phyloP scores from a whole-genome alignment of 2,329 filamentous ascomycete species.

The Xylariaceae sp. region DNA sequence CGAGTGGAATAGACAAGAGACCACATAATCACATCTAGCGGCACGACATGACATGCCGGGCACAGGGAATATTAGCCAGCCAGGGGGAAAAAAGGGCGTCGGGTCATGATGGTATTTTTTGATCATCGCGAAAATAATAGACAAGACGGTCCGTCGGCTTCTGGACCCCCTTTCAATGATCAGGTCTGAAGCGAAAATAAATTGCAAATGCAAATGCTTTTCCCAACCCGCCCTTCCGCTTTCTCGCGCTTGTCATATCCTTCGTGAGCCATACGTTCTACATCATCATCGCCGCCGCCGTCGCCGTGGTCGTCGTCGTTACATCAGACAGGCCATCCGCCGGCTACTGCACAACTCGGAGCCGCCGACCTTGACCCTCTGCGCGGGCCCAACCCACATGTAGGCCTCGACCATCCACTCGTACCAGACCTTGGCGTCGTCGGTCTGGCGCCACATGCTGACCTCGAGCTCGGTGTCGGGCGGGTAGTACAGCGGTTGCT shows the following conservation, averaged over 20 bases:
- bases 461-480: constrained; percentile 84
- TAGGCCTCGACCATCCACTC: constrained; percentile 95
- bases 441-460: constrained; percentile 94
- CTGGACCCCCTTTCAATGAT: background rate
- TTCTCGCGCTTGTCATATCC: background rate
- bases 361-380: constrained; percentile 65
- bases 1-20: background rate
- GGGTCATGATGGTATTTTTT: constrained; percentile 11
- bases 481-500: constrained; percentile 86
- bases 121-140: constrained; percentile 9
- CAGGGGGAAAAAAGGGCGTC: background rate
- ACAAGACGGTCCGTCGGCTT: background rate
- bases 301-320: constrained; percentile 7
- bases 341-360: constrained; percentile 71
- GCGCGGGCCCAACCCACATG: constrained; percentile 61
- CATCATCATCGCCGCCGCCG: background rate
- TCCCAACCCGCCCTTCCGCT: background rate
- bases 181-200: background rate
- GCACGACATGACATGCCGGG: background rate
- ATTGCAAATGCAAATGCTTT: constrained; percentile 23
- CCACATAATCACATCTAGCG: background rate
- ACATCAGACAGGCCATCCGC: constrained; percentile 74
- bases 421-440: constrained; percentile 97
- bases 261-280: background rate
- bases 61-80: background rate